phyloP scores from a whole-genome alignment of 140 eudicot genomes.

The Senecio squalidus region DNA sequence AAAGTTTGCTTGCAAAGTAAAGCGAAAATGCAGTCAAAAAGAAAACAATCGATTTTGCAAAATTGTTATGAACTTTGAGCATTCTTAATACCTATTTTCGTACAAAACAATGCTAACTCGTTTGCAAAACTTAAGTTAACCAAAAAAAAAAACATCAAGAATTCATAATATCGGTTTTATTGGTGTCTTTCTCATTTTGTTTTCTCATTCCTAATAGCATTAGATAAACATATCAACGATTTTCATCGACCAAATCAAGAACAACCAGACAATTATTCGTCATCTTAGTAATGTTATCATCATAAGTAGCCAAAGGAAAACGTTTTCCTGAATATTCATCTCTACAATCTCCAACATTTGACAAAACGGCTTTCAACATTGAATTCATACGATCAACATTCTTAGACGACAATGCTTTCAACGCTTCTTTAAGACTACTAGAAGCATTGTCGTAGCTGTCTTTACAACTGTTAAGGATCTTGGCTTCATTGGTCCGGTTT shows the following conservation, averaged over 20 bases:
- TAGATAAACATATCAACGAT: background rate
- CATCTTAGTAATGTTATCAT: constrained; percentile 39
- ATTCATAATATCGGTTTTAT: background rate
- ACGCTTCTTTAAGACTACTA: constrained; percentile 32
- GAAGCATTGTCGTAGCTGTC: constrained; percentile 30
- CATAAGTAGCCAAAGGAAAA: constrained; percentile 21
- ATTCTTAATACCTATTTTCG: no score
- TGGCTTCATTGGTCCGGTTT: constrained; percentile 8
- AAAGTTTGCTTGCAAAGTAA: no score
- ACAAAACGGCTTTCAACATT: constrained; percentile 46
- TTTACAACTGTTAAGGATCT: constrained; percentile 29
- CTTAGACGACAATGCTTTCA: constrained; percentile 10
- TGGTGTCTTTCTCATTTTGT: background rate
- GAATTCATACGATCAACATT: constrained; percentile 37
- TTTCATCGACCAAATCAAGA: constrained; percentile 16
- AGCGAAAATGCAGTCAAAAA: no score
- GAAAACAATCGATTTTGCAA: no score
- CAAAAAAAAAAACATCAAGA: background rate
- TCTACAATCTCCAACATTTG: constrained; percentile 37
- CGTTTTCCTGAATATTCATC: constrained; percentile 16
- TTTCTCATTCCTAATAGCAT: constrained; percentile 2
- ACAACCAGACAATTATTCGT: constrained; percentile 56
- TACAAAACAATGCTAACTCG: background rate
- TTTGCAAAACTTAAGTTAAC: background rate
- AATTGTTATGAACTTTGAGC: no score